Base-by-base conservation (phyloP, 2,329 filamentous ascomycete species). In the Dichotomopilus funicola region DNA sequence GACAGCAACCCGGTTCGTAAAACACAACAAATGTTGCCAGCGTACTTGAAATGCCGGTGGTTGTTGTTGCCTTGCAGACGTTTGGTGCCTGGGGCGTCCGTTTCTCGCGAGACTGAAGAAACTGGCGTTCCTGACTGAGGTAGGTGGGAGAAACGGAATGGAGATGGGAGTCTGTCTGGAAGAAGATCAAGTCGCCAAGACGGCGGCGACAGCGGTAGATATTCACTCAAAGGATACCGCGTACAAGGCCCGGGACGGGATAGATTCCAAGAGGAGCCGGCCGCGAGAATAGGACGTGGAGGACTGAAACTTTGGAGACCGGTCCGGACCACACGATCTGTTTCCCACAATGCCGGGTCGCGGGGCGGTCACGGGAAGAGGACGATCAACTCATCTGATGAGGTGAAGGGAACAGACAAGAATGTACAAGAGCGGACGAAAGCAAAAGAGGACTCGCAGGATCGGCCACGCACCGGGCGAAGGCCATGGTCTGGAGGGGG, bases 301-400 rank as follows among this genome's bases (percentile, higher is more conserved):
- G 31, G 27, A 19, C 51, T 53, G 51, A 53, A 53, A 53, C 51
- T 38, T 41, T n/a, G 40, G 36, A 41, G 51, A 37, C 12, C 44
- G 34, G 51, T 53, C 27, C 36, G 27, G 44, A 38, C 43, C 51
- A 47, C 35, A 5, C 19, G 40, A 13, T 51, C 38, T 27, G 40
- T 27, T 12, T 36, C 37, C 33, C 33, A 51, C 13, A 44, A 10
- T 6, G 6, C 33, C 33, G 38, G 49, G 12, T 51, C 49, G 33
- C 9, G 10, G 10, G 13, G 13, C 37, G 27, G 11, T 13, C 6
- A 27, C 40, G 38, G 13, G 49, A 13, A 19, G 9, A 19, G 13
- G 6, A 7, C n/a, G 38, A 7, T 37, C 41, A 41, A 41, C 5
- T 42, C 40, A 44, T 51, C 38, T 51, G 33, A 8, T 44, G 37